Conservation (phyloP, 1,139 yeast genomes). For the Nakaseomyces nivariensis region DNA sequence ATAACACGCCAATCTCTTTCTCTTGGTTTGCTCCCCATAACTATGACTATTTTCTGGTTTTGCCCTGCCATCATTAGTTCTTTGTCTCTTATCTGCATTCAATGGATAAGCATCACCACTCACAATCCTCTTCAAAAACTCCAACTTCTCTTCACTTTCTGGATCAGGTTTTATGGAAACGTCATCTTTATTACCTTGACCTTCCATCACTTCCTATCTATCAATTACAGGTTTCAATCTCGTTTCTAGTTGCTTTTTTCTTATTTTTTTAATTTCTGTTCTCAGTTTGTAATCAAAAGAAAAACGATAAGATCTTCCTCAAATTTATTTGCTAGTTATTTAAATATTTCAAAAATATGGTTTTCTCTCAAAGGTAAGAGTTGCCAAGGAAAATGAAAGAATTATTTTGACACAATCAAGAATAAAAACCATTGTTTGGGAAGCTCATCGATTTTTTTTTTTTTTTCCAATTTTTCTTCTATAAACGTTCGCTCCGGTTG, state of each 20-base stretch:
- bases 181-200: not conserved
- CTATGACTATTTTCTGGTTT: not conserved
- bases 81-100: not conserved
- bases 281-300: no score
- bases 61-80: not conserved
- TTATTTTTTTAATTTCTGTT: not conserved
- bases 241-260: not conserved
- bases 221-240: not conserved
- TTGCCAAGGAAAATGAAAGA: no score
- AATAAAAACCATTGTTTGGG: not conserved
- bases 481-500: not conserved
- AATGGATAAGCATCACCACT: not conserved
- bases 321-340: no score
- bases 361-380: no score
- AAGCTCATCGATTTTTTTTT: not conserved
- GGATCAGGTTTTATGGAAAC: not conserved
- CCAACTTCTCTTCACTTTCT: not conserved
- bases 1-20: constrained; percentile 27
- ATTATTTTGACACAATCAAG: not conserved
- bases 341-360: no score
- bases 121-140: not conserved
- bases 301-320: no score
- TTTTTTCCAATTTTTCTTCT: not conserved
- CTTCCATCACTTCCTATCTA: no score
- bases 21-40: constrained; percentile 1